Evolutionary conservation across 371 early-diverging fungal species (phyloP), one percentile per base, ranked within the genome.

Genomic region (Mortierella sp.): DNA sequence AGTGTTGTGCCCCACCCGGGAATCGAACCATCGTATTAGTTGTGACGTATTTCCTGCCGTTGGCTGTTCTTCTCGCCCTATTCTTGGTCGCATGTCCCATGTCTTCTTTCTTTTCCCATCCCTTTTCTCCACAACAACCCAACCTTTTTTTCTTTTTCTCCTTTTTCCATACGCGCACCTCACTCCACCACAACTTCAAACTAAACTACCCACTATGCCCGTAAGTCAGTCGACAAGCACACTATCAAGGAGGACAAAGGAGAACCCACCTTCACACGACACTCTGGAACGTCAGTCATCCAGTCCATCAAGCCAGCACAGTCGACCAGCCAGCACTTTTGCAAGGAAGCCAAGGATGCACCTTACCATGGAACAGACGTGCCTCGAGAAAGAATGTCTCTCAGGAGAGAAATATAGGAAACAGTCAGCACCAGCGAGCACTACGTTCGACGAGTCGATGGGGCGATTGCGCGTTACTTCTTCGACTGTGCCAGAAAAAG

Each of bases 121-220:
- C 31, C 68, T 39, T n/a, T 48, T 47, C 39, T 45, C 70, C 41
- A 22, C 58, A 58, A 13, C n/a, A 26, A 31, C 22, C 22, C 40
- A 22, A 40, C 16, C 24, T 34, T 0, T 44, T 10, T 52, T 64
- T 43, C 44, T 65, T 41, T 64, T 39, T 64, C 31, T 26, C 50
- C 55, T 16, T n/a, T 68, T 43, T 19, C 10, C 43, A 16, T 16
- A 40, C 45, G 58, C n/a, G 34, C 53, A 22, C 61, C n/a, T n/a
- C 58, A 47, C 22, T 44, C 14, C 19, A 52, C 58, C 43, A 29
- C 29, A 70, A 13, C 44, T 16, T n/a, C 8, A 24, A 37, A 37
- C 24, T 16, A 40, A 61, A 61, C 22, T 19, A 22, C 34, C 34
- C 68, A 64, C 45, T 64, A 72, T 77, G 78, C 78, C 78, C 44